phyloP scores from a whole-genome alignment of 495 filamentous ascomycete genomes.

The Penicillium roqueforti region DNA sequence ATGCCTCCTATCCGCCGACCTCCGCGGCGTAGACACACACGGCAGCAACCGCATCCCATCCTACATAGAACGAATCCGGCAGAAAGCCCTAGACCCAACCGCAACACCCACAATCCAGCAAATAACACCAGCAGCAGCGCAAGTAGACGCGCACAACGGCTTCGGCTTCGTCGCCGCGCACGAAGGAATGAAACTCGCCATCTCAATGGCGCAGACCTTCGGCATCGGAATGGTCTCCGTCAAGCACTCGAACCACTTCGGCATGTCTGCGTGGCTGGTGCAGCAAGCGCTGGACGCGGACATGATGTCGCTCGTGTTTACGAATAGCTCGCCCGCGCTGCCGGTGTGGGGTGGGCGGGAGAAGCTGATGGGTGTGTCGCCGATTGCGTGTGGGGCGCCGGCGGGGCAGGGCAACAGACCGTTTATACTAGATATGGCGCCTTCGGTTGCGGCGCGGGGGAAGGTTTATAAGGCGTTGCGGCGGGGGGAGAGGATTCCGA shows the following conservation, averaged over 20 bases:
- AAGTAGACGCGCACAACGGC: conserved; percentile 65
- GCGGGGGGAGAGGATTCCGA: conserved; percentile 68
- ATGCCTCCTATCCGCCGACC: conserved; percentile 66
- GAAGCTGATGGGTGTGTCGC: conserved; percentile 70
- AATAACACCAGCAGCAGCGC: conserved; percentile 62
- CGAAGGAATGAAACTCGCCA: conserved; percentile 57
- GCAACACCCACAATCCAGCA: conserved; percentile 53
- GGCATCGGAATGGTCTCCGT: conserved; percentile 71
- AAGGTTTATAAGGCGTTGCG: conserved; percentile 73
- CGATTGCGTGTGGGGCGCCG: conserved; percentile 72
- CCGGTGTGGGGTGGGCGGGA: conserved; percentile 66
- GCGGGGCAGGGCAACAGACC: conserved; percentile 45
- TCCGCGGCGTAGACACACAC: conserved; percentile 75
- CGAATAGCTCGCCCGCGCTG: conserved; percentile 70
- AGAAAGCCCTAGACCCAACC: conserved; percentile 56
- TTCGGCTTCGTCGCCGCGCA: conserved; percentile 69
- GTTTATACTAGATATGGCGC: conserved; percentile 80
- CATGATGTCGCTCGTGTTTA: conserved; percentile 76
- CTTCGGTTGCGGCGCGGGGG: conserved; percentile 64
- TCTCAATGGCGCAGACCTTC: conserved; percentile 57
- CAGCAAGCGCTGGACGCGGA: conserved; percentile 66
- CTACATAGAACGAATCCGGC: conserved; percentile 67
- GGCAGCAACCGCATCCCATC: conserved; percentile 72
- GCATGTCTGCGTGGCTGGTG: conserved; percentile 75
- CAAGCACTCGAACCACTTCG: conserved; percentile 75